Base-by-base conservation (phyloP, 2,329 filamentous ascomycete genomes). In the Teratosphaeria destructans region DNA sequence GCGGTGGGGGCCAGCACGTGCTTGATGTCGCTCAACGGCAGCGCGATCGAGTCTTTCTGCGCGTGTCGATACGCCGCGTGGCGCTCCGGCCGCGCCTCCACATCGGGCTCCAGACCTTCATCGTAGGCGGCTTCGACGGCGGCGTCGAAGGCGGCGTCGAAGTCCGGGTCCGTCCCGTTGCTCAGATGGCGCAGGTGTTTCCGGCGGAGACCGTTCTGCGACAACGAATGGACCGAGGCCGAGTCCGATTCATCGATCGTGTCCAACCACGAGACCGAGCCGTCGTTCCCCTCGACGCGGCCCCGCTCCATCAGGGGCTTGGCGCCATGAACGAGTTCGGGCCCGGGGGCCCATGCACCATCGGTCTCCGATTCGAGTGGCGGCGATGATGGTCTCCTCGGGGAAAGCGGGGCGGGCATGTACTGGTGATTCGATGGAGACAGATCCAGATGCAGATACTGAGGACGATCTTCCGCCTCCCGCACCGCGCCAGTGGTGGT, bases 111-210 rank as follows among this genome's bases (percentile, higher is more conserved):
- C 63, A 90, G 89, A 0, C 89, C 89, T 63, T 96, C 91, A 71
- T 96, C 88, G 72, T 97, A 99, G 5, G 93, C 94, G 56, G 93
- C 93, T 73, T 97, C 94, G 8, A 97, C 92, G 14, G 94, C 94
- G 27, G 92, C 93, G 75, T 97, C 93, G 52, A 97, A 80, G 3
- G 94, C 94, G 8, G 90, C 91, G 74, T 96, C 92, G 65, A 97
- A 96, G 70, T 96, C 92, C 6, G 89, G 87, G 71, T 95, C 90
- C 0, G 90, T 94, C 34, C 82, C 85, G 53, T 85, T 85, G 64
- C 88, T 93, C 2, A 81, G 71, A 39, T 79, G 80, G 55, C 87
- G 84, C 57, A 90, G 82, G 64, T 88, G 86, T 68, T 87, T 89
- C 63, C 87, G 81, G 62, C 84, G 81, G 55, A 88, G 75, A 52